Conservation (phyloP, 2,329 filamentous ascomycete species). For the Leptographium radiaticola region DNA sequence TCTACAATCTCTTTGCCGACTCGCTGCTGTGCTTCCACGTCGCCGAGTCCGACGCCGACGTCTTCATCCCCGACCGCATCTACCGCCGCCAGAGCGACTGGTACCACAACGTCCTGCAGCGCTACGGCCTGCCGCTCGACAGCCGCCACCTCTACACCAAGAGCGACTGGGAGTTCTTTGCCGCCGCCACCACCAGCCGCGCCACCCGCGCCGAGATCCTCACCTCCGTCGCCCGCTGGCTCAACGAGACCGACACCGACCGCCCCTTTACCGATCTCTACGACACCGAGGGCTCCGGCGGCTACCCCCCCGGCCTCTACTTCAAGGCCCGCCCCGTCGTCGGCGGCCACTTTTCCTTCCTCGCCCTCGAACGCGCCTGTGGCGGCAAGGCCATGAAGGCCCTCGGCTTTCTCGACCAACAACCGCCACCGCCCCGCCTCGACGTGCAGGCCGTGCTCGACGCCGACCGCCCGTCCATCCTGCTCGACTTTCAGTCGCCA, state of each 20-base stretch:
- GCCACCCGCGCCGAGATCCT: constrained; percentile 58
- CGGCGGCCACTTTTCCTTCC: constrained; percentile 73
- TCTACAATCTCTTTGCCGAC: constrained; percentile 65
- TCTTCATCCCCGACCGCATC: constrained; percentile 60
- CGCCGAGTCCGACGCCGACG: not conserved
- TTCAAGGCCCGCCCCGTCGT: constrained; percentile 79
- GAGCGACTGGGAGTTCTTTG: constrained; percentile 85
- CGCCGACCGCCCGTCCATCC: constrained; percentile 4
- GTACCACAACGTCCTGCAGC: constrained; percentile 68
- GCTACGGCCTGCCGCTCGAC: constrained; percentile 73
- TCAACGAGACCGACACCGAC: constrained; percentile 72
- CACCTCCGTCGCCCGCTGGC: constrained; percentile 61
- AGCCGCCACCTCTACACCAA: constrained; percentile 75
- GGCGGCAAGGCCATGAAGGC: constrained; percentile 51
- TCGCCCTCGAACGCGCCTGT: constrained; percentile 72
- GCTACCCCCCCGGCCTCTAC: constrained; percentile 56
- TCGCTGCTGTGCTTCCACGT: constrained; percentile 22
- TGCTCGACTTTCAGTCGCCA: not conserved
- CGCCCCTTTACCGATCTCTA: constrained; percentile 72
- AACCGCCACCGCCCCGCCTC: constrained; percentile 8
- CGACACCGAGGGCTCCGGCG: constrained; percentile 63
- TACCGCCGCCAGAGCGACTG: constrained; percentile 71
- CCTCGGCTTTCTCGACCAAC: constrained; percentile 35
- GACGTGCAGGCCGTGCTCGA: constrained; percentile 10
- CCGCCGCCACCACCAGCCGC: constrained; percentile 62